Base-by-base conservation (phyloP, 768 basidiomycete genomes). In the Hortiboletus campestris region DNA sequence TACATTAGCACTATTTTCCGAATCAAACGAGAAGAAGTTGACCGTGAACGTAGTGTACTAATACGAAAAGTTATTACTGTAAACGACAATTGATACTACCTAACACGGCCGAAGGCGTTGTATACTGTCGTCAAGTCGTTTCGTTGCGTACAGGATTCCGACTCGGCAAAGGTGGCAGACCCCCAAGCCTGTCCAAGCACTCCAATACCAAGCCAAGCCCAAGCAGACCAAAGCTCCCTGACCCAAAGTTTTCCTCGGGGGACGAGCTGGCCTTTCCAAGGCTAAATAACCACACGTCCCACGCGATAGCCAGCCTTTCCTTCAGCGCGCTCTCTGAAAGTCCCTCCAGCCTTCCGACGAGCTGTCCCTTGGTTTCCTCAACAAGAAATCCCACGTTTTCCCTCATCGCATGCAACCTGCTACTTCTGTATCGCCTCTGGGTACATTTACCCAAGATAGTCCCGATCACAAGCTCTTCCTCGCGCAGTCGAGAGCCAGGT, bases 401-500 rank as follows among this genome's bases (percentile, higher is more conserved):
- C 36, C 76, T 75, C 86, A 91, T 88, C 12, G 84, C 76, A 49
- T 84, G 76, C 51, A 80, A 77, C 28, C 86, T 77, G 57, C 82
- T 81, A 29, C 67, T 77, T 55, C 88, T 75, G 77, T 80, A 85
- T 34, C 84, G 72, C 54, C 76, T 78, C 59, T 90, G 83, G 1
- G 80, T 72, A 63, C 85, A 89, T 55, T 84, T 84, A 2, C 83
- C 86, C 43, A 90, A 70, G 53, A 93, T 93, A 0, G 85, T 84
- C 19, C 89, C 89, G 31, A 84, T 71, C 2, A 90, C 85, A 22
- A 91, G 77, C 62, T 93, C 91, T 47, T 86, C 85, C 64, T 93
- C 91, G 7, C 76, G 68, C 34, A 93, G 75, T 31, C 78, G 78
- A 9, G 75, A 75, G 10, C 80, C 83, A 1, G 84, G 77, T 10